phyloP scores from a whole-genome alignment of 495 filamentous ascomycete genomes.

The Lentithecium fluviatile region DNA sequence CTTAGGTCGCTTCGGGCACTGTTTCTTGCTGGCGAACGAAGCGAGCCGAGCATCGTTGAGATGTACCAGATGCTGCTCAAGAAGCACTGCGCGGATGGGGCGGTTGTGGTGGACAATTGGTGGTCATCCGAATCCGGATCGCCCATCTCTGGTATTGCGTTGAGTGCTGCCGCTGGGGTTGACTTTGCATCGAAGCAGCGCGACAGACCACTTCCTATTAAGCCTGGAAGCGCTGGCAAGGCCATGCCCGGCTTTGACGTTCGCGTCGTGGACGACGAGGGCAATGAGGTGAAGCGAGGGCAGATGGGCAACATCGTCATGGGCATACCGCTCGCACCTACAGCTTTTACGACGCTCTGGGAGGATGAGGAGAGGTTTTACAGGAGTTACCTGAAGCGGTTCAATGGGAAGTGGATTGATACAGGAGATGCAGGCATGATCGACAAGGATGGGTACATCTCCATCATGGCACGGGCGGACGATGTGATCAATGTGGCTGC shows the following conservation, averaged over 20 bases:
- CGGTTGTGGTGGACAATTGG: slow-evolving; percentile 88
- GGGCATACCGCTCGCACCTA: slow-evolving; percentile 75
- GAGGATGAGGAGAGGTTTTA: slow-evolving; percentile 81
- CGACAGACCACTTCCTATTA: slow-evolving; percentile 53
- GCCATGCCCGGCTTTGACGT: slow-evolving; percentile 91
- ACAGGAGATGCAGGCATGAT: slow-evolving; percentile 88
- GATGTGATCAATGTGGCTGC: slow-evolving; percentile 96
- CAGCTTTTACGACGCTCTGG: slow-evolving; percentile 82
- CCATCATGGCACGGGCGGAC: slow-evolving; percentile 82
- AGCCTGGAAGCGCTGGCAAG: slow-evolving; percentile 84
- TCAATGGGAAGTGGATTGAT: slow-evolving; percentile 77
- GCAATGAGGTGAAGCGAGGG: slow-evolving; percentile 62
- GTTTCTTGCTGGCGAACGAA: slow-evolving; percentile 86
- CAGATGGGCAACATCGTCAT: slow-evolving; percentile 93
- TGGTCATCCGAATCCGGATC: slow-evolving; percentile 93
- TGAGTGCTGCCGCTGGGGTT: slow-evolving; percentile 56
- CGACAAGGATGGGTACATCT: slow-evolving; percentile 77
- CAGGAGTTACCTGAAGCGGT: slow-evolving; percentile 74
- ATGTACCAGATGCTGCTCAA: slow-evolving; percentile 72
- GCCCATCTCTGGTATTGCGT: slow-evolving; percentile 78
- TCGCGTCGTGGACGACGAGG: slow-evolving; percentile 74
- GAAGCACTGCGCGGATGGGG: slow-evolving; percentile 60
- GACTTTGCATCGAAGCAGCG: slow-evolving; percentile 40
- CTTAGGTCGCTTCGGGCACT: slow-evolving; percentile 66
- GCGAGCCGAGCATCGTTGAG: slow-evolving; percentile 79